These are phyloP conservation scores for Inosperma sp. DNA, from an alignment of 768 basidiomycete species.

Conservation along the genomic window DNA sequence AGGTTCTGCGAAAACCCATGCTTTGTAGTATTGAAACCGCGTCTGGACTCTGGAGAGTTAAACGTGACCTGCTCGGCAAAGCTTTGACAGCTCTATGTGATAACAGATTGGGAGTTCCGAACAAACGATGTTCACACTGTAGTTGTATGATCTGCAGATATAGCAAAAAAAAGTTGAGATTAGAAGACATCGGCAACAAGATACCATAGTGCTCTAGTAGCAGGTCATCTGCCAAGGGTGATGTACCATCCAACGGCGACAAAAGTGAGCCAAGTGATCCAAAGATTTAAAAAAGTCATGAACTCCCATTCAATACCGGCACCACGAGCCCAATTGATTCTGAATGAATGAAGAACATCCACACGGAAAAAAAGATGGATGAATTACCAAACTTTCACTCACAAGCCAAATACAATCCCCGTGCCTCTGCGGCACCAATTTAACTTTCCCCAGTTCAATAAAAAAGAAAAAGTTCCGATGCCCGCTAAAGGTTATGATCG, in stretches of 20 bases:
- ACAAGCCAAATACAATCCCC: slow-evolving; percentile 74
- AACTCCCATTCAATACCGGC: too few species aligned
- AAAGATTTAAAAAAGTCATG: too few species aligned
- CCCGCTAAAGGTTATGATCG: slow-evolving; percentile 51
- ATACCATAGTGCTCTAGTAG: not conserved
- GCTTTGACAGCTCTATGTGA: slow-evolving; percentile 57
- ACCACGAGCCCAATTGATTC: too few species aligned
- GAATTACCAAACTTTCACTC: slow-evolving; percentile 28
- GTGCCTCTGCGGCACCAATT: slow-evolving; percentile 64
- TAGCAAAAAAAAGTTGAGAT: slow-evolving; percentile 6
- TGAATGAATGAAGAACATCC: not conserved
- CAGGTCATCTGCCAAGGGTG: too few species aligned
- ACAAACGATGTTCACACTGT: slow-evolving; percentile 72
- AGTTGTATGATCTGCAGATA: slow-evolving; percentile 5
- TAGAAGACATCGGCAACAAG: not conserved
- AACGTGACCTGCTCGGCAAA: slow-evolving; percentile 53
- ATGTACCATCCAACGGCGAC: too few species aligned
- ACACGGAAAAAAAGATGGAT: not conserved
- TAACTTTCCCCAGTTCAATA: slow-evolving; percentile 61
- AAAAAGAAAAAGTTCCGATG: slow-evolving; percentile 76
- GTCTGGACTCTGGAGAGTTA: slow-evolving; percentile 84
- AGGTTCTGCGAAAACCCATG: slow-evolving; percentile 45
- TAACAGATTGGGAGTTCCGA: slow-evolving; percentile 42
- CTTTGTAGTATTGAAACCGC: slow-evolving; percentile 72
- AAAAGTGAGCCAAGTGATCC: too few species aligned